Base-by-base conservation (phyloP, 2,329 filamentous ascomycete species). In the Hypocreales sp. region DNA sequence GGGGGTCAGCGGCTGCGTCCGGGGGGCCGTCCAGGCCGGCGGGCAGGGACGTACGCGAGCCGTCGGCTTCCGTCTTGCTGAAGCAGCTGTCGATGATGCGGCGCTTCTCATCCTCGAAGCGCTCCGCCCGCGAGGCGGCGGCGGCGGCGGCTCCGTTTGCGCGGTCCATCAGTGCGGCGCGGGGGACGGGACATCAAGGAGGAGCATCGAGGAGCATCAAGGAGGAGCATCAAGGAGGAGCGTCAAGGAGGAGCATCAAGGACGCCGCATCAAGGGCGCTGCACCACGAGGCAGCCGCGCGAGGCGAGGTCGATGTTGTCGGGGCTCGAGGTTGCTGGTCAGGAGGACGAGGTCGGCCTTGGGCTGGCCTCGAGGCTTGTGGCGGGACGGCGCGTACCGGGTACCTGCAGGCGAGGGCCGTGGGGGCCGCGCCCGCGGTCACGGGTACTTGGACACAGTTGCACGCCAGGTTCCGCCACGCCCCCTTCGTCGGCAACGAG, bases 81-180 rank as follows among this genome's bases (percentile, higher is more conserved):
- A 95, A 98, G 58, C 86, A 94, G 55, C 81, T 93, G 36, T 92
- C 80, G 38, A 92, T 78, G 44, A 98, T 94, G 49, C 90, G 74
- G 50, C 72, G 69, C 64, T 94, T 93, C 64, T 98, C 90, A 47
- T 95, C 84, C 53, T 98, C 90, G 51, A 95, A 98, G 43, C 73
- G 72, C 58, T 93, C 83, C 30, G 87, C 87, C 41, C 51, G 50
- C 35, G 39, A 47, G 40, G 44, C 41, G 38, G 48, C 43, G 30
- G 48, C 40, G 38, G 42, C 44, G 31, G 48, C 45, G 35, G 44
- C 42, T 40, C 48, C 51, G 36, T 52, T 53, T 41, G 48, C 44
- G 48, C 49, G 50, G 44, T 56, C 53, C 53, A 56, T 56, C 32
- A 41, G 36, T 36, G 18, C 26, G 30, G 24, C 25, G 23, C 26